A percentile compares a stretch with the other conserved stretches of the same genome.
Conservation (phyloP, 2,329 filamentous ascomycete species). For the Trichoderma sp. region DNA sequence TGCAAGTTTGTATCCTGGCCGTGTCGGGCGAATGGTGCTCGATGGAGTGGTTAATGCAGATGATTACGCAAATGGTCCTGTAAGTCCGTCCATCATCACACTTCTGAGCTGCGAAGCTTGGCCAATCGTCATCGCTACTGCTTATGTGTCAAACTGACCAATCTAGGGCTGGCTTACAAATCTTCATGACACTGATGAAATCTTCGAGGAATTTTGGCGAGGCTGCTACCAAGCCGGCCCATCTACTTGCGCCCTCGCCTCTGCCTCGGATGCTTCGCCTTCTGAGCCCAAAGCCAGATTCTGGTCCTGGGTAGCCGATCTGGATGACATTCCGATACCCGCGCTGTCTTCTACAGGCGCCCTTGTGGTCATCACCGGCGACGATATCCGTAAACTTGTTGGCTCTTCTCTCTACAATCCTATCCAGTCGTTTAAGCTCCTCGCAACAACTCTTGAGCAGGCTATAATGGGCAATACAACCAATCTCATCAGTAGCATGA, state of each 20-base stretch:
- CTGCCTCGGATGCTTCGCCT: not conserved
- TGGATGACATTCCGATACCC: not conserved
- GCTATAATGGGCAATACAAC: conserved; percentile 6
- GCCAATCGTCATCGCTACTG: not conserved
- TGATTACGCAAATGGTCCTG: conserved; percentile 2
- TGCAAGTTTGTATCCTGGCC: conserved; percentile 42
- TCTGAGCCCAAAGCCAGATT: not conserved
- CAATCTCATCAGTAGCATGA: not conserved
- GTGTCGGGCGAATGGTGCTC: conserved; percentile 41
- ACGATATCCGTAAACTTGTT: not conserved
- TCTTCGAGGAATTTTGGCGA: not conserved
- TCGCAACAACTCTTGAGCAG: not conserved
- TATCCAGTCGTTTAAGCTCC: not conserved
- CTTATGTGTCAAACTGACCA: not conserved
- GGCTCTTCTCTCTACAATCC: not conserved
- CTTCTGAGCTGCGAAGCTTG: not conserved
- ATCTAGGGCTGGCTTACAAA: conserved; percentile 7
- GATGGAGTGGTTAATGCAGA: conserved; percentile 32
- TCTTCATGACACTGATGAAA: not conserved
- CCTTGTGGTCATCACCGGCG: not conserved
- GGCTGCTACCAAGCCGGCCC: conserved; percentile 2
- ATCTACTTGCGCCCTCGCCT: not conserved
- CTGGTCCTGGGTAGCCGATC: not conserved
- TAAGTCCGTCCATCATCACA: not conserved
- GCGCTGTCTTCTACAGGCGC: not conserved